Conservation (phyloP, 164 flowering plant species). For the Kingdonia uniflora region DNA sequence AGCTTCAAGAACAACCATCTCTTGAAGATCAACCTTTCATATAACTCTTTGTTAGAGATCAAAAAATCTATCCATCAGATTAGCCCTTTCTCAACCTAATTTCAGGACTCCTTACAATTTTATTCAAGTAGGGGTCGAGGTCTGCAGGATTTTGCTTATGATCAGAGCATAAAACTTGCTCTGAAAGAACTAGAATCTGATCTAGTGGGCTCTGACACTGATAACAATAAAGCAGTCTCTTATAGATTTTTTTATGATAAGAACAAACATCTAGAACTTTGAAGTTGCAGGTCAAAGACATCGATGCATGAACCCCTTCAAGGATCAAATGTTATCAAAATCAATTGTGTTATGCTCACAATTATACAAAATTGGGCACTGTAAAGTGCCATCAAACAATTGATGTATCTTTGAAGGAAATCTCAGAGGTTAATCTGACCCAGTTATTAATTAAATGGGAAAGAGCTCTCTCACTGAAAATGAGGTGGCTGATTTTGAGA, state of each 20-base stretch:
- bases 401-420: conserved; percentile 15
- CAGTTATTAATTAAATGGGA: conserved; percentile 59
- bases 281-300: conserved; percentile 19
- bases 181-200: conserved; percentile 56
- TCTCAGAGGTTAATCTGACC: conserved; percentile 33
- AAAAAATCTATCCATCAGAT: conserved; percentile 21
- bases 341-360: conserved; percentile 19
- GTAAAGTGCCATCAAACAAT: too few species aligned
- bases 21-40: conserved; percentile 38
- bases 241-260: conserved; percentile 21
- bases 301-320: conserved; percentile 22
- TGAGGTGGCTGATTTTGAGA: conserved; percentile 33
- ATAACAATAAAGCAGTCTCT: conserved; percentile 22
- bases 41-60: conserved; percentile 39
- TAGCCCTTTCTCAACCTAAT: conserved; percentile 19
- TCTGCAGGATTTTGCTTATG: conserved; percentile 17
- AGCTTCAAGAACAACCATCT: conserved; percentile 41
- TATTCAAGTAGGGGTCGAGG: conserved; percentile 14
- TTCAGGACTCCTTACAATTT: conserved; percentile 10
- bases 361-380: conserved; percentile 12
- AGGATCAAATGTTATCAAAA: conserved; percentile 17
- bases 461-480: conserved; percentile 50
- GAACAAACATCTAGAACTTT: conserved; percentile 16
- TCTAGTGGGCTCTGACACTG: conserved; percentile 60
- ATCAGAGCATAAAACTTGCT: conserved; percentile 27